Percentiles rank a stretch among this genome's conserved stretches.
Evolutionary conservation across 192 early-diverging fungal species (phyloP).

Genomic region (Backusella tarrabulga): DNA sequence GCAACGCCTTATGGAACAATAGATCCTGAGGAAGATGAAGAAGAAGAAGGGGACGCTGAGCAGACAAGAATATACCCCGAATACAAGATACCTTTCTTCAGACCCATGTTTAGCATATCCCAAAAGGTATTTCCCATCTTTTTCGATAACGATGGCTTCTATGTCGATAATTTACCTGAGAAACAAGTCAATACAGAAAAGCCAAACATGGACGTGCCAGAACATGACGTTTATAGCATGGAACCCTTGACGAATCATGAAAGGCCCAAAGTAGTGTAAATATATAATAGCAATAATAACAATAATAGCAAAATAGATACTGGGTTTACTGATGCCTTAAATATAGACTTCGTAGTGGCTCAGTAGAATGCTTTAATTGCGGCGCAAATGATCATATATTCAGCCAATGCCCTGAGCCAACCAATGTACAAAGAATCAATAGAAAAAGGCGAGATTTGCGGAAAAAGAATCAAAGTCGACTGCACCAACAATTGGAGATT

Average conservation of each 20-base stretch:
- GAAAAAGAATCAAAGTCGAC: background rate
- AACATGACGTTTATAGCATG: background rate
- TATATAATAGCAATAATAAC: background rate
- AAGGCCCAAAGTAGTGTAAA: background rate
- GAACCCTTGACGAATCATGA: background rate
- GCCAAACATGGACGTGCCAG: background rate
- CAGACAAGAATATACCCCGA: background rate
- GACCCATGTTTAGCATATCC: background rate
- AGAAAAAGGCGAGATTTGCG: background rate
- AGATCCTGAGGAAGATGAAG: background rate
- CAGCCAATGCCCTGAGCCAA: background rate
- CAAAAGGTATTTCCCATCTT: conserved; percentile 1
- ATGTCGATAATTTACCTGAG: background rate
- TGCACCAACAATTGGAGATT: background rate
- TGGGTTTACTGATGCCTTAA: background rate
- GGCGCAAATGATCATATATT: background rate
- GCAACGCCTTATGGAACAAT: background rate
- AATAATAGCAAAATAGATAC: background rate
- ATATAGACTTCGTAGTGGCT: background rate
- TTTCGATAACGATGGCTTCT: background rate
- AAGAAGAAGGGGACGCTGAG: background rate
- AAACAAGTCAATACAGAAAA: conserved; percentile 1
- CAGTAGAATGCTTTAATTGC: background rate
- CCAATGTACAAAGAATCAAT: background rate
- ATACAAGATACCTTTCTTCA: background rate